Percentiles rank a stretch among this genome's conserved stretches.
Conservation (phyloP, 2,329 filamentous ascomycete genomes). For the Apiospora sp. region DNA sequence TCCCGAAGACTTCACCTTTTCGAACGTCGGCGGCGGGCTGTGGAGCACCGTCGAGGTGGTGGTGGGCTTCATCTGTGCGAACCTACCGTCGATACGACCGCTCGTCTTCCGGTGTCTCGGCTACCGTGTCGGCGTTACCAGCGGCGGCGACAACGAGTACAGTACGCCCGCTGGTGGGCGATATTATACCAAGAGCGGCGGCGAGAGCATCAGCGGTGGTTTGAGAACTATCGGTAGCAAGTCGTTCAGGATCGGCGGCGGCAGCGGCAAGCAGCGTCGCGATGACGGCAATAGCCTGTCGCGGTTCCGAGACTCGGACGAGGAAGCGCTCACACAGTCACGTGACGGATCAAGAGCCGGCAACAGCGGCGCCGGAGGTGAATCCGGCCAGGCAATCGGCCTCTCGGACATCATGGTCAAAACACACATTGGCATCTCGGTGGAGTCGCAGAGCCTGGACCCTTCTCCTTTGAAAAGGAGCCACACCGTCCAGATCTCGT, state of each 20-base stretch:
- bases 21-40: constrained; percentile 39
- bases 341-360: constrained; percentile 25
- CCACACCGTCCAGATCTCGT: not conserved
- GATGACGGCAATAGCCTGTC: constrained; percentile 34
- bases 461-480: not conserved
- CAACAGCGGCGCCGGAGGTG: not conserved
- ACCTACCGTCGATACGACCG: constrained; percentile 39
- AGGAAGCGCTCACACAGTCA: constrained; percentile 35
- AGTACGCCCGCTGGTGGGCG: not conserved
- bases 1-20: constrained; percentile 37
- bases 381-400: constrained; percentile 30
- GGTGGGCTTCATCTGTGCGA: constrained; percentile 41
- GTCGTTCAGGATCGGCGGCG: constrained; percentile 27
- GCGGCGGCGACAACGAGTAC: constrained; percentile 2
- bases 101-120: constrained; percentile 25
- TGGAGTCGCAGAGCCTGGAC: constrained; percentile 28
- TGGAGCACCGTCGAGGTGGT: constrained; percentile 41
- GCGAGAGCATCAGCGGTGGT: not conserved
- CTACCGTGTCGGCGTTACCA: constrained; percentile 26
- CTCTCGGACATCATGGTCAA: constrained; percentile 38
- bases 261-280: constrained; percentile 33
- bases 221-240: not conserved
- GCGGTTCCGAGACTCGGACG: constrained; percentile 36
- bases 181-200: not conserved
- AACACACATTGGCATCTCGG: constrained; percentile 38